Evolutionary conservation across 805 yeast species (phyloP).

Genomic region (Blastobotrys americana): DNA sequence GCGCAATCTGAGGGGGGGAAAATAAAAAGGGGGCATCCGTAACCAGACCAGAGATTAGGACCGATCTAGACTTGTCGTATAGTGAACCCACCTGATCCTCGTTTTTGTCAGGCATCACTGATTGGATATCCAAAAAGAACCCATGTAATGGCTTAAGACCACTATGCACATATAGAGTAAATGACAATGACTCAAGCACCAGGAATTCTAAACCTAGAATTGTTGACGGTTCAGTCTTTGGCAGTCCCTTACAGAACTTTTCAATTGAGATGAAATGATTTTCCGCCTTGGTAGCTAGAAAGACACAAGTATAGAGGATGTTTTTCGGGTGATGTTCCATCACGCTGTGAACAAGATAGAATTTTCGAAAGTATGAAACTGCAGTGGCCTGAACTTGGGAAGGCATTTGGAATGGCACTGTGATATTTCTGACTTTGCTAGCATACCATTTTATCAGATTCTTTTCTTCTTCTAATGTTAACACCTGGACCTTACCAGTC

Average conservation of each 20-base stretch:
- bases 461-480: constrained; percentile 64
- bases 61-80: constrained; percentile 62
- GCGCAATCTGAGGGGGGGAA: constrained; percentile 94
- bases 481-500: constrained; percentile 28
- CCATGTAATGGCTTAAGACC: constrained; percentile 91
- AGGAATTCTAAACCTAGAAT: constrained; percentile 75
- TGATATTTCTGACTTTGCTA: constrained; percentile 60
- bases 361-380: constrained; percentile 68
- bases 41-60: constrained; percentile 59
- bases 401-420: constrained; percentile 71
- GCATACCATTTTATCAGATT: constrained; percentile 64
- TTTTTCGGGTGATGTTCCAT: constrained; percentile 85
- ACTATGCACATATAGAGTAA: constrained; percentile 80
- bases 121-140: constrained; percentile 83
- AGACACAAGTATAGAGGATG: constrained; percentile 71
- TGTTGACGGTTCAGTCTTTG: constrained; percentile 54
- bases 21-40: constrained; percentile 71
- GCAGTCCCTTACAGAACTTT: constrained; percentile 64
- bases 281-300: constrained; percentile 88
- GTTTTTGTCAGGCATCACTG: constrained; percentile 30
- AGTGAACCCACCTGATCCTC: constrained; percentile 55
- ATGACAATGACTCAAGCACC: constrained; percentile 63
- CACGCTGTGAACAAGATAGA: constrained; percentile 71
- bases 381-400: constrained; percentile 87
- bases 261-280: constrained; percentile 83